These are phyloP conservation scores for Komagataella kurtzmanii DNA, from an alignment of 805 yeast species.

Conservation along the genomic window DNA sequence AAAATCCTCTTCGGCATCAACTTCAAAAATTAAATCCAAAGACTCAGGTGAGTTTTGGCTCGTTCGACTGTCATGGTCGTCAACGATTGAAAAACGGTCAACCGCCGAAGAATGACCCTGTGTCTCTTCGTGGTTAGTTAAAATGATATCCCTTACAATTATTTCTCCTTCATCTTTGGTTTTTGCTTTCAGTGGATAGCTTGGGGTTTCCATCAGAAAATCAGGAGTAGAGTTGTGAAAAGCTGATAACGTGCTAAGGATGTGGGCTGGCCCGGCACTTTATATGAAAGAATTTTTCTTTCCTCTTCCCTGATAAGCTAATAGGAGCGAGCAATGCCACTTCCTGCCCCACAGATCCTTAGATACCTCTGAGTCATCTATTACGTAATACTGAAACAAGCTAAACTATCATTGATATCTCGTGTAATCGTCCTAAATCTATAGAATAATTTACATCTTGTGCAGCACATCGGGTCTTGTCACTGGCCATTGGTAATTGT, in stretches of 20 bases:
- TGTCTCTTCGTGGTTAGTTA: not conserved
- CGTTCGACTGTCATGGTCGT: not conserved
- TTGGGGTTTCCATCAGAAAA: not conserved
- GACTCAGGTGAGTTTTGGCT: not conserved
- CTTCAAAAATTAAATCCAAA: not conserved
- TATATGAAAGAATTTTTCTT: no score
- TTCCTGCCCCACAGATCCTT: not conserved
- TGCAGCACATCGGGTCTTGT: constrained; percentile 34
- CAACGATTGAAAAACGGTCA: not conserved
- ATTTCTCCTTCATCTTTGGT: not conserved
- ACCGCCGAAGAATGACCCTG: not conserved
- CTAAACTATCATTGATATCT: not conserved
- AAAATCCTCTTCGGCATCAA: constrained; percentile 13
- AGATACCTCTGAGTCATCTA: not conserved
- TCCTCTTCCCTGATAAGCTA: not conserved
- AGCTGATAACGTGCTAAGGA: no score
- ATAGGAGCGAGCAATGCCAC: not conserved
- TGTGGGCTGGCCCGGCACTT: no score
- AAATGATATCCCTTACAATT: not conserved
- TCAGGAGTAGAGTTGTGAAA: not conserved
- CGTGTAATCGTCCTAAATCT: not conserved
- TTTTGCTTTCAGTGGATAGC: not conserved
- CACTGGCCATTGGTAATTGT: constrained; percentile 84
- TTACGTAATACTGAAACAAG: not conserved
- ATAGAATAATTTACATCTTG: constrained; percentile 10